Evolutionary conservation across 345 rosid species (phyloP).

Genomic region (Toxicodendron radicans): DNA sequence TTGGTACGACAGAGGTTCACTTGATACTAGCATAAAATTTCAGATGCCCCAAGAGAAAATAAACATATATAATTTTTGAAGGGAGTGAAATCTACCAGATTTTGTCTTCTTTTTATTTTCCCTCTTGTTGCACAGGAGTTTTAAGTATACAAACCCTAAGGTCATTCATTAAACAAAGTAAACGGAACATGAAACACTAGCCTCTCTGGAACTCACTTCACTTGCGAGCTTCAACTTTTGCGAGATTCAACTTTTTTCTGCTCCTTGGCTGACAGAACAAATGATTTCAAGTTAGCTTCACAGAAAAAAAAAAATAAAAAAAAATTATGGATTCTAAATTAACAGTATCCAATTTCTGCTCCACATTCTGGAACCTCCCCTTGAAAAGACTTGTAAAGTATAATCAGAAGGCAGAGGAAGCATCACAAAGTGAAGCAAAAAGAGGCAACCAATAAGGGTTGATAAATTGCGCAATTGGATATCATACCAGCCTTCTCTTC

Average conservation of each 20-base stretch:
- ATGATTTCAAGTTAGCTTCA: slow-evolving; percentile 20
- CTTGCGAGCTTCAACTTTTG: slow-evolving; percentile 48
- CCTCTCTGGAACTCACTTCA: slow-evolving; percentile 22
- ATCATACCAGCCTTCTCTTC: slow-evolving; percentile 61
- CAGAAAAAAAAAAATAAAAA: background rate
- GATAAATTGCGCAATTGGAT: background rate
- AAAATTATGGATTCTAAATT: background rate
- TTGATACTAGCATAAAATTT: background rate
- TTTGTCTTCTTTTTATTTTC: slow-evolving; percentile 9
- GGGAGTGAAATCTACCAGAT: slow-evolving; percentile 11
- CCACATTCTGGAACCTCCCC: background rate
- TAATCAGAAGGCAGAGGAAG: background rate
- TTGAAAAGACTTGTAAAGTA: background rate
- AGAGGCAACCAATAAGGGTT: background rate
- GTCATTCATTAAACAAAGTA: slow-evolving; percentile 2
- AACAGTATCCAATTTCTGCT: background rate
- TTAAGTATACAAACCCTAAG: background rate
- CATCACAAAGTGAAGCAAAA: slow-evolving; percentile 2
- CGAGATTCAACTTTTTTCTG: slow-evolving; percentile 57
- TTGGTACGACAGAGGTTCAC: slow-evolving; percentile 11
- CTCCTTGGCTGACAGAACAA: slow-evolving; percentile 39
- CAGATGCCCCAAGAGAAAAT: background rate
- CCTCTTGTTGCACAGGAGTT: slow-evolving; percentile 5
- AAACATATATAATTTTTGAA: background rate
- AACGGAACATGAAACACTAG: background rate